Evolutionary conservation across 148 eudicot species (phyloP).

Genomic region (Polygonum maritimum): DNA sequence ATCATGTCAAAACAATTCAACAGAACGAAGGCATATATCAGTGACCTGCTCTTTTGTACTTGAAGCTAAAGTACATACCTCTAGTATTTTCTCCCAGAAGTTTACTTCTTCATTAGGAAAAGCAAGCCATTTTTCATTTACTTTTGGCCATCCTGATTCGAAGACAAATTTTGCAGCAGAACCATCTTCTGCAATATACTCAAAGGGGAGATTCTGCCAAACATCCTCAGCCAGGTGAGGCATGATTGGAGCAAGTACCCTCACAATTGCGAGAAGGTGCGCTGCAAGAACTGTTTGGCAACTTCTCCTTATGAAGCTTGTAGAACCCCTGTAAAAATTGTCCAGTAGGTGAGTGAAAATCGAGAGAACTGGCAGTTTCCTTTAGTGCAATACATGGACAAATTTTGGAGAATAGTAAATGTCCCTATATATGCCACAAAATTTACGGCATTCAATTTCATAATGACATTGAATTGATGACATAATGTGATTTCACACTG

Average conservation of each 20-base stretch:
- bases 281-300: conserved; percentile 96
- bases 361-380: background rate
- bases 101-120: conserved; percentile 61
- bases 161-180: conserved; percentile 55
- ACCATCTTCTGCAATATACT: conserved; percentile 54
- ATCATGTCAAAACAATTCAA: background rate
- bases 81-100: conserved; percentile 73
- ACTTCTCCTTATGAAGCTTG: conserved; percentile 74
- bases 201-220: conserved; percentile 90
- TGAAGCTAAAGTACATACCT: conserved; percentile 38
- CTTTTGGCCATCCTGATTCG: conserved; percentile 78
- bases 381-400: background rate
- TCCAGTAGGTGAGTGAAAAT: background rate
- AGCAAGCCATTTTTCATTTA: conserved; percentile 61
- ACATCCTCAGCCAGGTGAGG: conserved; percentile 98
- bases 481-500: background rate
- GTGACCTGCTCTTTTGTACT: background rate
- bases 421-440: background rate
- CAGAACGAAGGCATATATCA: background rate
- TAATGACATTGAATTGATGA: background rate
- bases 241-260: conserved; percentile 81
- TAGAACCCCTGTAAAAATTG: conserved; percentile 45
- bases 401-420: too few relatives aligned
- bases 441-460: background rate
- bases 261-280: conserved; percentile 63